These are phyloP conservation scores for Phytophthora cactorum DNA, from an alignment of 352 stramenopile genomes.

Conservation along the genomic window DNA sequence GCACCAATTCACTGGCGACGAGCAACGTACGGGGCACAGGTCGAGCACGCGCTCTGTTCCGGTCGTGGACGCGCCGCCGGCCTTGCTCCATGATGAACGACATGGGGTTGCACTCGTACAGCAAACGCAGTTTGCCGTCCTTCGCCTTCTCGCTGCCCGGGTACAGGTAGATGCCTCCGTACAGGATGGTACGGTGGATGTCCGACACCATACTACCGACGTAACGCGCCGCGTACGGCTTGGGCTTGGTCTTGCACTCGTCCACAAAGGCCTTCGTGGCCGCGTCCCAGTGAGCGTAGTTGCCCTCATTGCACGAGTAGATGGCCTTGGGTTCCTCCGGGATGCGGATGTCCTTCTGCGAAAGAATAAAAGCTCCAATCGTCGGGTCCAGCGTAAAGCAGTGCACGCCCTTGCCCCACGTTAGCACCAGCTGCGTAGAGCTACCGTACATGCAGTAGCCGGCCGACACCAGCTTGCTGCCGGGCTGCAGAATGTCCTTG, in stretches of 20 bases:
- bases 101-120: slow-evolving; percentile 99
- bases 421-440: slow-evolving; percentile 98
- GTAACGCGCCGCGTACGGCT: slow-evolving; percentile 92
- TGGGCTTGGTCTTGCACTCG: slow-evolving; percentile 84
- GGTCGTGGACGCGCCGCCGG: slow-evolving; percentile 95
- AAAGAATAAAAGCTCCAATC: slow-evolving; percentile 99
- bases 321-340: slow-evolving; percentile 93
- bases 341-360: slow-evolving; percentile 94
- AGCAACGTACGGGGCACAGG: slow-evolving; percentile 81
- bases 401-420: slow-evolving; percentile 94
- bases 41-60: slow-evolving; percentile 94
- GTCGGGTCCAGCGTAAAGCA: slow-evolving; percentile 98
- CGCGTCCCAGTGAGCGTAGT: slow-evolving; percentile 95
- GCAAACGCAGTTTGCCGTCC: slow-evolving; percentile 95
- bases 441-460: slow-evolving; percentile 99
- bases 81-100: slow-evolving; percentile 98
- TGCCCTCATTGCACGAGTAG: slow-evolving; percentile 99
- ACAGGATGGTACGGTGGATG: slow-evolving; percentile 98
- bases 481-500: slow-evolving; percentile 94
- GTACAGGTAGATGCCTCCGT: slow-evolving; percentile 99
- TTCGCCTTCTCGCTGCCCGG: slow-evolving; percentile 95
- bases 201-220: slow-evolving; percentile 99
- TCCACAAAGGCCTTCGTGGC: slow-evolving; percentile 91
- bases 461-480: slow-evolving; percentile 94
- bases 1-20: slow-evolving; percentile 7